Conservation (phyloP, 129 eudicot species). For the Daucus carota region DH1_v3.0 NC_030389.2:2087001-2087500, state of each 20-base stretch:
- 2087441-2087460: not conserved
- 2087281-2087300: conserved; percentile 46
- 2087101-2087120: conserved; percentile 62
- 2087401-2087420: not conserved
- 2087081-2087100: conserved; percentile 76
- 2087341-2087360: conserved; percentile 85
- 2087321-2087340: conserved; percentile 81
- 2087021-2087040: not conserved
- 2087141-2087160: conserved; percentile 91
- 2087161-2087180: conserved; percentile 56
- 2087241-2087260: not conserved
- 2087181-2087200: not conserved
- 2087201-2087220: not conserved
- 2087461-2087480: not conserved
- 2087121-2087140: conserved; percentile 86
- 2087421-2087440: not conserved
- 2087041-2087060: conserved; percentile 59
- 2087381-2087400: conserved; percentile 48
- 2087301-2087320: conserved; percentile 96
- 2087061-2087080: conserved; percentile 71
- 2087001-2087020: not conserved
- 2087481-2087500: not conserved
- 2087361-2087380: conserved; percentile 93
- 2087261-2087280: conserved; percentile 87
- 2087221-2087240: not conserved